These are phyloP conservation scores for Quercus phellos DNA, from an alignment of 331 rosid genomes.

Conservation along the genomic window DNA sequence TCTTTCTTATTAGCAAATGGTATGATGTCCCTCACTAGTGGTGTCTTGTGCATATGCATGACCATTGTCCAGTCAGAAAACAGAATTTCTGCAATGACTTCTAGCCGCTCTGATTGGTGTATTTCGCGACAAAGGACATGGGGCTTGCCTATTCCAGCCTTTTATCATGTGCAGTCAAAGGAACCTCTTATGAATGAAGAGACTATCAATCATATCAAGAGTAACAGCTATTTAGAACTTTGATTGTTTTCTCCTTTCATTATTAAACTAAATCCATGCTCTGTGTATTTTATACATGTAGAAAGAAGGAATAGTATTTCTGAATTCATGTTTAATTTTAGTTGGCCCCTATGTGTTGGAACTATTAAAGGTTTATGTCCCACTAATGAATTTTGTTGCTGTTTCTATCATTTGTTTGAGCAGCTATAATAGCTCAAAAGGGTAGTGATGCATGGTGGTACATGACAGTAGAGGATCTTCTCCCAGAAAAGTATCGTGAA, in stretches of 20 bases:
- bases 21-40: conserved; percentile 1
- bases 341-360: conserved; percentile 7
- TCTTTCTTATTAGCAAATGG: not conserved
- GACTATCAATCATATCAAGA: conserved; percentile 68
- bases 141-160: conserved; percentile 99
- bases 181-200: conserved; percentile 97
- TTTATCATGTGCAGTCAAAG: conserved; percentile 73
- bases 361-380: conserved; percentile 8
- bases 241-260: not conserved
- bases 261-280: not conserved
- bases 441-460: conserved; percentile 99
- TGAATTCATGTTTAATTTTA: conserved; percentile 4
- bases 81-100: conserved; percentile 92
- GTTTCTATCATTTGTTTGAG: conserved; percentile 27
- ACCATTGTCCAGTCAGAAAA: conserved; percentile 71
- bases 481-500: conserved; percentile 69
- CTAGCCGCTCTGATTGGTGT: conserved; percentile 95
- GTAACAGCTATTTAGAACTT: conserved; percentile 40
- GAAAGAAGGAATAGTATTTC: conserved; percentile 1
- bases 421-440: conserved; percentile 83
- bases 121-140: conserved; percentile 98
- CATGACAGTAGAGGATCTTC: conserved; percentile 90
- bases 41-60: conserved; percentile 20
- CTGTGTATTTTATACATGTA: not conserved
- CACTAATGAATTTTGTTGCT: conserved; percentile 6